Conservation (phyloP, 495 filamentous ascomycete species). For the Neohortaea acidophila region DNA sequence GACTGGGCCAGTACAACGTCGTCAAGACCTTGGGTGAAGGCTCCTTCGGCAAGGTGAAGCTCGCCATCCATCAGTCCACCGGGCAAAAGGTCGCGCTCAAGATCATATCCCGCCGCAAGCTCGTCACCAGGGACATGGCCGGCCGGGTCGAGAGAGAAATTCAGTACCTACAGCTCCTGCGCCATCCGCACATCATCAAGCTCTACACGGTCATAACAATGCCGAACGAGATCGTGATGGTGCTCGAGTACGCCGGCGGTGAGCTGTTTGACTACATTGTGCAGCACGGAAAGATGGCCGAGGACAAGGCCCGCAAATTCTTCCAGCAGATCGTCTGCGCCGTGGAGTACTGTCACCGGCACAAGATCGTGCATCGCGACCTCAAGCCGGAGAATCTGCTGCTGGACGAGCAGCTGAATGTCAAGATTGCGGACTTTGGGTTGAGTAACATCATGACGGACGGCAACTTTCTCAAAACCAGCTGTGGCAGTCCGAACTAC, state of each 20-base stretch:
- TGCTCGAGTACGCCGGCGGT: constrained; percentile 89
- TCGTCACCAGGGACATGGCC: constrained; percentile 92
- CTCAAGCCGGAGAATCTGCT: constrained; percentile 94
- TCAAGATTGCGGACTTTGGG: constrained; percentile 98
- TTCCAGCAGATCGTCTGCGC: constrained; percentile 99
- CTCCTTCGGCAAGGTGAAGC: constrained; percentile 95
- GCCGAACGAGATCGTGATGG: constrained; percentile 89
- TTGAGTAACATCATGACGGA: constrained; percentile 99
- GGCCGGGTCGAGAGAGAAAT: constrained; percentile 95
- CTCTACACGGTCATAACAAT: constrained; percentile 96
- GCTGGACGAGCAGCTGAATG: constrained; percentile 83
- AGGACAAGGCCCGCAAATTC: constrained; percentile 82
- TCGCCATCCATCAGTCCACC: constrained; percentile 78
- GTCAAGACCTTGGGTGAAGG: constrained; percentile 87
- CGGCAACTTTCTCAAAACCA: constrained; percentile 96
- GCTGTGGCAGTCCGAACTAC: constrained; percentile 95
- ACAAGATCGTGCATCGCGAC: constrained; percentile 97
- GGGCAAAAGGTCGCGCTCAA: constrained; percentile 92
- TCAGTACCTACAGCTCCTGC: constrained; percentile 84
- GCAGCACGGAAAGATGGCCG: constrained; percentile 70
- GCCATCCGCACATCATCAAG: constrained; percentile 98
- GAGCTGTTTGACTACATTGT: constrained; percentile 98
- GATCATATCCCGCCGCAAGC: constrained; percentile 88
- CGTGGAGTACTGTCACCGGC: constrained; percentile 95
- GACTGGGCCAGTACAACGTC: constrained; percentile 80